Evolutionary conservation across 495 filamentous ascomycete genomes (phyloP).

Genomic region (Bathelium albidoporum): DNA sequence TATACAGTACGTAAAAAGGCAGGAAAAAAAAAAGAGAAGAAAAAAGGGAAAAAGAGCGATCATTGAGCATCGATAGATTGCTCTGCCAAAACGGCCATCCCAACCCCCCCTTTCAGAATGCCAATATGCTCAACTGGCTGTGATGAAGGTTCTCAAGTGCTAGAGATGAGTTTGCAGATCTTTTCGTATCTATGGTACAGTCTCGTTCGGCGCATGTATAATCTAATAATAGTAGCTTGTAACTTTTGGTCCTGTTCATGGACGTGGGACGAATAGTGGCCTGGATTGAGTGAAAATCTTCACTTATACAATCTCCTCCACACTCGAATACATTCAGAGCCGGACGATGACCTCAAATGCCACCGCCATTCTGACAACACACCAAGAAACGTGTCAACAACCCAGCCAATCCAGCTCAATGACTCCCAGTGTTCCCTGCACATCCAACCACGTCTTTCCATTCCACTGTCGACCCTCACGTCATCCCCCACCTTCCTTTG

Average conservation of each 20-base stretch:
- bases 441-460: too few relatives aligned
- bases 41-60: too few relatives aligned
- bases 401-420: not conserved
- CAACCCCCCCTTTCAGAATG: not conserved
- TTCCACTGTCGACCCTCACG: not conserved
- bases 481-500: slow-evolving; percentile 61
- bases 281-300: too few relatives aligned
- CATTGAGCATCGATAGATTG: too few relatives aligned
- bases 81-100: not conserved
- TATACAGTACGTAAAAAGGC: too few relatives aligned
- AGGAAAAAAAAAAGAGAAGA: too few relatives aligned
- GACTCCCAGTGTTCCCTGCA: too few relatives aligned
- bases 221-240: not conserved
- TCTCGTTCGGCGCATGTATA: not conserved
- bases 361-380: too few relatives aligned
- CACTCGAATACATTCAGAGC: too few relatives aligned
- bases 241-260: not conserved
- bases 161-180: not conserved
- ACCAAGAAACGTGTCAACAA: too few relatives aligned
- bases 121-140: not conserved
- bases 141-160: not conserved
- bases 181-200: not conserved
- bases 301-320: not conserved
- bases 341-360: too few relatives aligned
- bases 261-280: too few relatives aligned